Evolutionary conservation across 2,329 filamentous ascomycete genomes (phyloP), one percentile per base, ranked within the genome.

Genomic region (Arthrobotrys entomopaga): DNA sequence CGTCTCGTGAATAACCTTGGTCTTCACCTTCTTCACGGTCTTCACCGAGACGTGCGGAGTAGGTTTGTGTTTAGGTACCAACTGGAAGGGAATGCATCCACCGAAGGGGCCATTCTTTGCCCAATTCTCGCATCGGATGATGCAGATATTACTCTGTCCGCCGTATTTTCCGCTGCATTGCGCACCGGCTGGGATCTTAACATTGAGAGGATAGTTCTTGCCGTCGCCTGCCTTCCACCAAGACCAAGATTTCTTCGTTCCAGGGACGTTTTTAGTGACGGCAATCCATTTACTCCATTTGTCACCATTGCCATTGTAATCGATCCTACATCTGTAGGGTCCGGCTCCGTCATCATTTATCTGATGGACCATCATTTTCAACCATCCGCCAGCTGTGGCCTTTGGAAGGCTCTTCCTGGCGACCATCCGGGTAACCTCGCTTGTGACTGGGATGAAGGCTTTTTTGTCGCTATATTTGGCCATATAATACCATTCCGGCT

Each of bases 61-160:
- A 13, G 22, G 13, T 3, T 26, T 26, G 13, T 29, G n/a, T 19
- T 15, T 49, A 3, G 38, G 10, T 4, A 60, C 42, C 5, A 53
- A n/a, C 13, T 53, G 48, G 48, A 64, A 64, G 13, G 48, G 48
- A 46, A 64, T 19, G 24, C 59, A 64, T 1, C 48, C 59, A 11
- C 56, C 65, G 43, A 60, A 67, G 0, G 42, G 64, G 0, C 64
- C 64, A 13, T 67, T 67, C 19, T 42, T 50, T 10, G 64, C 64
- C 13, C n/a, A 42, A 29, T 67, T 67, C 38, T 67, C 53, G 38
- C 54, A 67, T 24, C 64, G 43, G 42, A 67, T 26, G 43, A 67
- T 52, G 53, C 64, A 67, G 42, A 67, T 42, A 40, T 59, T 66
- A 8, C 24, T 26, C 24, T 20, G 2, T 7, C 22, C 22, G 1